Evolutionary conservation across 805 yeast species (phyloP), one percentile per base, ranked within the genome.

Genomic region (Saccharomycopsis capsularis): DNA sequence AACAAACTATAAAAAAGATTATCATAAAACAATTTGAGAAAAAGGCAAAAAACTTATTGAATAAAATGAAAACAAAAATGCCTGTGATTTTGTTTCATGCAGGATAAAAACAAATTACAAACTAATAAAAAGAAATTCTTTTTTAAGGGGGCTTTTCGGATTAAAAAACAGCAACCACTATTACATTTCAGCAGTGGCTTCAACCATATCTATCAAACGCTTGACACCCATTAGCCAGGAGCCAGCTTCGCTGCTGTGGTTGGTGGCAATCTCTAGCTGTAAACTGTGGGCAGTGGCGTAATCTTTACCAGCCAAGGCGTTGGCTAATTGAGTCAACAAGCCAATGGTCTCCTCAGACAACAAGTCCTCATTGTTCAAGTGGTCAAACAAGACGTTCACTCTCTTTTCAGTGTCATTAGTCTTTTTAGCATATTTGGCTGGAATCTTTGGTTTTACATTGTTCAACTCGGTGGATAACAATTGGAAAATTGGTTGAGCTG

Each of bases 221-320:
- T 84, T 88, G 42, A 93, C 82, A 58, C 99, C 99, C 29, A 85
- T 78, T 69, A 85, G 78, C 99, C 99, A 93, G 59, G 83, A 80
- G 13, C 95, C 96, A 55, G 84, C 78, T 64, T 90, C 95, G 22
- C 75, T 78, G 22, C 82, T 74, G 54, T 77, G 74, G 34, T 76
- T 74, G 5, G 87, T 74, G 21, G 84, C 76, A 52, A 93, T 74
- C 45, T 79, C 77, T 32, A 71, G 63, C 53, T 78, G 79, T 30
- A 77, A 57, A 1, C 72, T 64, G 46, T 73, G 65, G 1, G 98
- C 97, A 15, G 68, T 68, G 3, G 65, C 63, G 61, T 68, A 85
- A 51, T 87, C 82, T 52, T 74, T 73, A 9, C 60, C 63, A 18
- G 68, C 70, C 57, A 93, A 63, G 0, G 78, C 68, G 7, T 61